These are phyloP conservation scores for Thecaphora thlaspeos DNA, from an alignment of 1,284 basidiomycete species.

Conservation along the genomic window DNA sequence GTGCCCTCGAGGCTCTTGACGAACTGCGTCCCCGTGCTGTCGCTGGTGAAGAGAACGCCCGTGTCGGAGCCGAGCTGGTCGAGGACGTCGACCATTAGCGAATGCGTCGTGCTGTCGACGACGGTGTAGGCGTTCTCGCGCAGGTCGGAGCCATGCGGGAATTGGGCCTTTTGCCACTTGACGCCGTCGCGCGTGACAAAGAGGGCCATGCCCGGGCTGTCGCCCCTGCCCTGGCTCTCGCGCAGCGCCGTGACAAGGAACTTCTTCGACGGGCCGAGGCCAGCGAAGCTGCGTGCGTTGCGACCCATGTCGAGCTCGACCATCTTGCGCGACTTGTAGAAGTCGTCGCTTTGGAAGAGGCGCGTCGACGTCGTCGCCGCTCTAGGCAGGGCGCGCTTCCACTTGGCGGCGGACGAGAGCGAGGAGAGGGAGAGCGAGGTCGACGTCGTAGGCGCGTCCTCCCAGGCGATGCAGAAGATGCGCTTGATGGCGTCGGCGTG, in stretches of 20 bases:
- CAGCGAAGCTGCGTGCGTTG: constrained; percentile 49
- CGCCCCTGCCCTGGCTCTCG: constrained; percentile 29
- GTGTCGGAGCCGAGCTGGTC: constrained; percentile 63
- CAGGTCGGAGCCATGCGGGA: constrained; percentile 79
- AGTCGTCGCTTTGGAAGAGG: constrained; percentile 50
- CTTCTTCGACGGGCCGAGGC: constrained; percentile 43
- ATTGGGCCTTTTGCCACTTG: constrained; percentile 58
- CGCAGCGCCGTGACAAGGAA: constrained; percentile 52
- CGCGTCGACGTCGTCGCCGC: constrained; percentile 19
- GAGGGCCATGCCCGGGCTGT: constrained; percentile 45
- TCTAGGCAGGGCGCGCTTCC: background rate
- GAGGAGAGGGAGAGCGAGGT: no score
- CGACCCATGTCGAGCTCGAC: constrained; percentile 46
- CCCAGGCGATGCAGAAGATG: constrained; percentile 56
- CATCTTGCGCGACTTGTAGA: constrained; percentile 38
- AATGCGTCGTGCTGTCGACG: constrained; percentile 87
- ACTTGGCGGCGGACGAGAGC: no score
- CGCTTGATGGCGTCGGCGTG: constrained; percentile 27
- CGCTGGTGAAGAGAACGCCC: constrained; percentile 90
- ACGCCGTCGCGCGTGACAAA: constrained; percentile 49
- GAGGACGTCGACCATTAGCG: constrained; percentile 83
- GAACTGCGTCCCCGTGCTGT: constrained; percentile 91
- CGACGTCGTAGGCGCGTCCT: constrained; percentile 13
- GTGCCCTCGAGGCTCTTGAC: constrained; percentile 87
- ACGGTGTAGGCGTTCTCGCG: constrained; percentile 92